Evolutionary conservation across 192 early-diverging fungal species (phyloP).

Genomic region (Coemansia sp.): DNA sequence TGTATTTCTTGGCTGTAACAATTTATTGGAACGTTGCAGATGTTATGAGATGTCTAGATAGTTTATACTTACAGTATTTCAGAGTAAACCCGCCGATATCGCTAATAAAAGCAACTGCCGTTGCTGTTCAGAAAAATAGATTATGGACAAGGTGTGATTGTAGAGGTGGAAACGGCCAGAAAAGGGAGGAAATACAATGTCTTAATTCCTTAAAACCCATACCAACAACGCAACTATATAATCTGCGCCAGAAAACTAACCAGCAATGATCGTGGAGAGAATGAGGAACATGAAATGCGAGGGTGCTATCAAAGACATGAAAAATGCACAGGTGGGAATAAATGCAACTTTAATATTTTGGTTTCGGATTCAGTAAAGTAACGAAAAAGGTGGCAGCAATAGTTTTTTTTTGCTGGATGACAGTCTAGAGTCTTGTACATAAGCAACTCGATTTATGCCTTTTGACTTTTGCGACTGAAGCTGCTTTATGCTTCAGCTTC

Average conservation of each 20-base stretch:
- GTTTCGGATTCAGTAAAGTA: constrained; percentile 1
- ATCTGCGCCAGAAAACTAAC: background rate
- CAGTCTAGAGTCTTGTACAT: background rate
- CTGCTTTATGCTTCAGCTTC: background rate
- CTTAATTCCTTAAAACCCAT: background rate
- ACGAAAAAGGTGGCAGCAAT: background rate
- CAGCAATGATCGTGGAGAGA: constrained; percentile 2
- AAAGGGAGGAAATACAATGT: background rate
- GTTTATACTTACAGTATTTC: background rate
- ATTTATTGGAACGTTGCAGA: too few relatives aligned
- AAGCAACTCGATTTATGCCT: background rate
- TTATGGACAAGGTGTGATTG: background rate
- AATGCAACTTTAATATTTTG: background rate
- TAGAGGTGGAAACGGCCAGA: background rate
- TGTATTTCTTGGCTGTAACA: too few relatives aligned
- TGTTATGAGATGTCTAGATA: too few relatives aligned
- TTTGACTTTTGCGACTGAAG: background rate
- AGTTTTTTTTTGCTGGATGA: background rate
- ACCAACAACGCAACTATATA: background rate
- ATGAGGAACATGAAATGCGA: constrained; percentile 4
- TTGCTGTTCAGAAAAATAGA: background rate
- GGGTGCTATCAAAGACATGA: constrained; percentile 6
- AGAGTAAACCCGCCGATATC: background rate
- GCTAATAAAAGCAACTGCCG: background rate
- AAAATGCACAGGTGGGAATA: constrained; percentile 11